Conservation (phyloP, 345 rosid species). For the Populus pruinosa region DNA sequence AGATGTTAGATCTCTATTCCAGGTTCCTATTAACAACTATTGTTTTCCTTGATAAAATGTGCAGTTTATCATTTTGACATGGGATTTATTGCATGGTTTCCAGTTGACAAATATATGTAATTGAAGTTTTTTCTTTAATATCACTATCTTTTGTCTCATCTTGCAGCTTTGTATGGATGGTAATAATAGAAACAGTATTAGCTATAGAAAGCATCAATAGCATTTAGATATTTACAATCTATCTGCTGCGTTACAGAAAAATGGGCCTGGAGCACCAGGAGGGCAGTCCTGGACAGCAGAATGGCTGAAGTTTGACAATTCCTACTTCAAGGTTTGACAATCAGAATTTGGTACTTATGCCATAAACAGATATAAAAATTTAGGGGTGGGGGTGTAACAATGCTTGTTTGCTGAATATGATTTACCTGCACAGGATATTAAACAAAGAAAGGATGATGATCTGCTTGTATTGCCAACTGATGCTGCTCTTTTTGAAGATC, state of each 20-base stretch:
- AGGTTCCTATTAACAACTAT: not conserved
- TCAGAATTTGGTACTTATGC: constrained; percentile 11
- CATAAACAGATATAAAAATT: not conserved
- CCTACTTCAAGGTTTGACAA: constrained; percentile 81
- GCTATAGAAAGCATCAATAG: not conserved
- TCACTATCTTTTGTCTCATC: not conserved
- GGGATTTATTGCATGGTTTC: not conserved
- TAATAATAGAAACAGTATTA: not conserved
- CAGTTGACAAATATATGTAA: not conserved
- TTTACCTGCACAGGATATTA: constrained; percentile 55
- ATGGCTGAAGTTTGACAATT: constrained; percentile 95
- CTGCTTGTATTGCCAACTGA: constrained; percentile 88
- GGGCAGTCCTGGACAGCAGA: constrained; percentile 96
- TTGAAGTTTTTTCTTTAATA: not conserved
- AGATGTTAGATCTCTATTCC: not conserved
- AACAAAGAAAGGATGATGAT: constrained; percentile 70
- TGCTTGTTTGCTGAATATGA: constrained; percentile 17
- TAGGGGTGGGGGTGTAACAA: not conserved
- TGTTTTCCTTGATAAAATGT: not conserved
- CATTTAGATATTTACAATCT: constrained; percentile 11
- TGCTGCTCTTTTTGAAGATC: constrained; percentile 85
- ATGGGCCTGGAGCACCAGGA: constrained; percentile 95
- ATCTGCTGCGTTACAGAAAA: constrained; percentile 52
- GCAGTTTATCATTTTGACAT: not conserved
- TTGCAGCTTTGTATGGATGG: not conserved